These are phyloP conservation scores for Entophlyctis luteolus DNA, from an alignment of 192 early-diverging fungal species.

Conservation along the genomic window DNA sequence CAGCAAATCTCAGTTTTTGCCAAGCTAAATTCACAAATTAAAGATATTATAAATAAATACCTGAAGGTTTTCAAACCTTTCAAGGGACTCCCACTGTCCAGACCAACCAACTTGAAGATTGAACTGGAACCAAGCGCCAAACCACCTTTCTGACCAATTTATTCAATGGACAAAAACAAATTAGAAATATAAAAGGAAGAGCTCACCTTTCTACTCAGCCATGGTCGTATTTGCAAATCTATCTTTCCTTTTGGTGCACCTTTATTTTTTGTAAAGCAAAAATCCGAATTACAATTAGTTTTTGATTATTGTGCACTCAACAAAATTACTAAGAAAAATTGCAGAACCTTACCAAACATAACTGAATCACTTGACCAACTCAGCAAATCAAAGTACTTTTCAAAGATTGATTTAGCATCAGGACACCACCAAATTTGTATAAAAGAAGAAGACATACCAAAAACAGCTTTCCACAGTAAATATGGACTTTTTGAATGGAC, in stretches of 20 bases:
- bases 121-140: not conserved
- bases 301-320: slow-evolving; percentile 39
- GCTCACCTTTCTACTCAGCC: not conserved
- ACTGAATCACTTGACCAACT: slow-evolving; percentile 16
- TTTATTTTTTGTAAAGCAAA: slow-evolving; percentile 18
- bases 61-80: slow-evolving; percentile 11
- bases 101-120: not conserved
- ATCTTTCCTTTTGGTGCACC: slow-evolving; percentile 17
- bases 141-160: not conserved
- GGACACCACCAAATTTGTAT: slow-evolving; percentile 27
- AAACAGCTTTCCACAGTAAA: slow-evolving; percentile 27
- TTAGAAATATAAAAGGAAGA: slow-evolving; percentile 9
- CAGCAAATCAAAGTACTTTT: not conserved
- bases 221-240: slow-evolving; percentile 14
- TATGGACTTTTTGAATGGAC: slow-evolving; percentile 49
- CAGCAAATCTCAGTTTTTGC: too few species aligned
- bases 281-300: slow-evolving; percentile 18
- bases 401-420: slow-evolving; percentile 21
- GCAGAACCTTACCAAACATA: slow-evolving; percentile 18
- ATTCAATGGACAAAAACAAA: slow-evolving; percentile 20
- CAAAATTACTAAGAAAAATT: slow-evolving; percentile 32
- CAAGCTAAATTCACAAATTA: too few species aligned
- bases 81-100: slow-evolving; percentile 11
- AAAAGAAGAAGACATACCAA: not conserved
- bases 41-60: slow-evolving; percentile 3